A percentile compares a stretch with the other conserved stretches of the same genome.
phyloP scores from a whole-genome alignment of 2,329 filamentous ascomycete species.

The Diplocarpon mali region DNA sequence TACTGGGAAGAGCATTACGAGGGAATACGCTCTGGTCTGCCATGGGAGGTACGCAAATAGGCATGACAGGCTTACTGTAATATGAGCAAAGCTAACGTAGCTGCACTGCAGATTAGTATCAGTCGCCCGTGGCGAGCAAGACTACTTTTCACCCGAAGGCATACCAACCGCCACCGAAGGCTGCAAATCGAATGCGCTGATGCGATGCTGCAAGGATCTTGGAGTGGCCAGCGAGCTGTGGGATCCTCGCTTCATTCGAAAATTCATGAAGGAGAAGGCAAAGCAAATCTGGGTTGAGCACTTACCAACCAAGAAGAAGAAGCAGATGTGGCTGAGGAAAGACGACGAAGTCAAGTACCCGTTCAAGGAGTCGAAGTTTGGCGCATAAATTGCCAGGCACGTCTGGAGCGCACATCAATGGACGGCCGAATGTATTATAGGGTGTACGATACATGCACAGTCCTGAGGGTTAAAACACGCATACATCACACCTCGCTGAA shows the following conservation, averaged over 20 bases:
- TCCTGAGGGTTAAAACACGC: too few relatives aligned
- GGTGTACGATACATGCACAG: too few relatives aligned
- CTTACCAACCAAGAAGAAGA: slow-evolving; percentile 72
- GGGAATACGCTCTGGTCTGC: slow-evolving; percentile 86
- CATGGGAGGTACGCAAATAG: slow-evolving; percentile 61
- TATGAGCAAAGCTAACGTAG: slow-evolving; percentile 5
- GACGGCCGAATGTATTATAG: too few relatives aligned
- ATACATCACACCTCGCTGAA: too few relatives aligned
- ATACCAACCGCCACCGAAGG: slow-evolving; percentile 93
- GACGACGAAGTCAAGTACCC: slow-evolving; percentile 61
- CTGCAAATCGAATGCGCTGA: slow-evolving; percentile 93
- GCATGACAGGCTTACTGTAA: background rate
- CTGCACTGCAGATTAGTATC: slow-evolving; percentile 60
- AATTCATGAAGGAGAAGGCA: slow-evolving; percentile 64
- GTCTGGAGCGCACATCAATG: background rate
- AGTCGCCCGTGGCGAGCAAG: slow-evolving; percentile 86
- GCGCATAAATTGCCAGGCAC: slow-evolving; percentile 11
- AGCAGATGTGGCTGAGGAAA: slow-evolving; percentile 78
- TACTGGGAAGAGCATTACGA: slow-evolving; percentile 47
- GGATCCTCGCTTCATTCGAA: slow-evolving; percentile 85
- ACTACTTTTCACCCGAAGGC: slow-evolving; percentile 81
- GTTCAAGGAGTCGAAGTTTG: slow-evolving; percentile 37
- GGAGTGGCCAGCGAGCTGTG: slow-evolving; percentile 91
- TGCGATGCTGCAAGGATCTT: slow-evolving; percentile 97
- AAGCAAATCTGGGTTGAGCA: slow-evolving; percentile 89